Percentiles rank a stretch among this genome's conserved stretches.
Evolutionary conservation across 78 protist species (phyloP).

Genomic region (Dictyostelium firmibasis): DNA sequence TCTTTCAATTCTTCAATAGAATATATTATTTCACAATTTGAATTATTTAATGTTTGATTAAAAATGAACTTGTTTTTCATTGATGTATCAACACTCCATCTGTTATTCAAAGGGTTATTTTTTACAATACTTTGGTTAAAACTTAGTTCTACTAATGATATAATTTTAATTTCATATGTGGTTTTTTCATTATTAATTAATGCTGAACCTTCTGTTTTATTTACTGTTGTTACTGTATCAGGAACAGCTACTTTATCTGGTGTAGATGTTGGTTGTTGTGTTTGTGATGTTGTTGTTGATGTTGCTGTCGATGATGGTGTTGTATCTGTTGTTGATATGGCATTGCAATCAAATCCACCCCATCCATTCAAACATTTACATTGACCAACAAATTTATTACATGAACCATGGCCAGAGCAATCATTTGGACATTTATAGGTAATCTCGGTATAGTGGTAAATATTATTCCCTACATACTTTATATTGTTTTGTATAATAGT

Average conservation of each 20-base stretch:
- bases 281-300: background rate
- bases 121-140: background rate
- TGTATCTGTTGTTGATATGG: background rate
- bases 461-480: background rate
- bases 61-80: background rate
- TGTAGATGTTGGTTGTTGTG: background rate
- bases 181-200: constrained; percentile 14
- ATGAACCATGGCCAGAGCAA: background rate
- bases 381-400: background rate
- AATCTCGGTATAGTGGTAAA: background rate
- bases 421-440: constrained; percentile 5
- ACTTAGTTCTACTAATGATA: background rate
- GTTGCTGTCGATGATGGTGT: background rate
- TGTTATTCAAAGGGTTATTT: background rate
- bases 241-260: background rate
- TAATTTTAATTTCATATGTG: background rate
- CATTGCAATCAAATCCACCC: constrained; percentile 7
- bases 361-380: background rate
- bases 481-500: background rate
- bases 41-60: background rate
- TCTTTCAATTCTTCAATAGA: background rate
- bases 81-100: background rate
- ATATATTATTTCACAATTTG: background rate
- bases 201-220: background rate
- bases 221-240: background rate